Evolutionary conservation across 2,329 filamentous ascomycete genomes (phyloP).

Genomic region (Fusarium torulosum): DNA sequence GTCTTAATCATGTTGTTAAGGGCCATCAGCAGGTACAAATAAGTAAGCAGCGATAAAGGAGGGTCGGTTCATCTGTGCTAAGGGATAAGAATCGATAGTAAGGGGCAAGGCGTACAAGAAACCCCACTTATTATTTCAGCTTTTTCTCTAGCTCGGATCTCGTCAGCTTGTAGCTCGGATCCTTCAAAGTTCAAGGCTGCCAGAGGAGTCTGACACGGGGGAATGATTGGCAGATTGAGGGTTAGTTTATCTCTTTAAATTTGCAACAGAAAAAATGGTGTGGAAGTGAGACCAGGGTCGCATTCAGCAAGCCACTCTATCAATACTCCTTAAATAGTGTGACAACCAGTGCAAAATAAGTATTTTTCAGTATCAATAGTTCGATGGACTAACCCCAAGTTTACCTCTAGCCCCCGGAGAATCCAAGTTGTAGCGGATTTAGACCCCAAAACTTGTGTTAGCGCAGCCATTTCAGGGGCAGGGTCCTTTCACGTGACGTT

Average conservation of each 20-base stretch:
- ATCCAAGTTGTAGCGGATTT: not conserved
- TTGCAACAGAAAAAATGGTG: not conserved
- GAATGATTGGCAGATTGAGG: not conserved
- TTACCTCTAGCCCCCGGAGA: not conserved
- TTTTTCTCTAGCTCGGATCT: not conserved
- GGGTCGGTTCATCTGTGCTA: slow-evolving; percentile 16
- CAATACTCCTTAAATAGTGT: not conserved
- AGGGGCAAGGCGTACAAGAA: slow-evolving; percentile 18
- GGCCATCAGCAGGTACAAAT: slow-evolving; percentile 5
- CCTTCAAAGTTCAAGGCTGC: not conserved
- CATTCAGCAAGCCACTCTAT: not conserved
- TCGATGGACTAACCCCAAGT: not conserved
- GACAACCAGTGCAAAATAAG: not conserved
- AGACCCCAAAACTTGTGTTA: not conserved
- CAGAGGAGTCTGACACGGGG: not conserved
- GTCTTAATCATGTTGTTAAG: slow-evolving; percentile 5
- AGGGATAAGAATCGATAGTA: slow-evolving; percentile 21
- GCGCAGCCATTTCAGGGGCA: slow-evolving; percentile 4
- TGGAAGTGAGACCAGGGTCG: not conserved
- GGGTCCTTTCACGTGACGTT: slow-evolving; percentile 7
- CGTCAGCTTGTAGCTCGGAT: not conserved
- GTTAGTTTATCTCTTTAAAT: not conserved
- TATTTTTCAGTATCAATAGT: not conserved
- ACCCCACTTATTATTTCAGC: slow-evolving; percentile 27
- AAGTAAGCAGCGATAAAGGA: slow-evolving; percentile 3